A percentile compares a stretch with the other conserved stretches of the same genome.
phyloP scores from a whole-genome alignment of 1,139 yeast genomes.

The Scheffersomyces lignicola region DNA sequence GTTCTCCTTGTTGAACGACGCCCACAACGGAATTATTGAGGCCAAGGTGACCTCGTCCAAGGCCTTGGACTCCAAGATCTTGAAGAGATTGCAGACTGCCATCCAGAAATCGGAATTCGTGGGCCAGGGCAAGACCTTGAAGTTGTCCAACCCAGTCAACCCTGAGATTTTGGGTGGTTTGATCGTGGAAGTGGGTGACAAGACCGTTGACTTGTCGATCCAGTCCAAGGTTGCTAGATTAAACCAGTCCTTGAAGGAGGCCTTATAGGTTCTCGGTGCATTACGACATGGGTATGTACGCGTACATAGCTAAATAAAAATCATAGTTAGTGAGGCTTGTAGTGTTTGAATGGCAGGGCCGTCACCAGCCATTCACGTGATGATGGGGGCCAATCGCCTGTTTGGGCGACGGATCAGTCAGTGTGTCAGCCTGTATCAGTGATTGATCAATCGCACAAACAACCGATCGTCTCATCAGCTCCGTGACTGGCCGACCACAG shows the following conservation, averaged over 20 bases:
- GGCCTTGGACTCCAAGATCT: slow-evolving; percentile 79
- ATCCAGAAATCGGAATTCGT: slow-evolving; percentile 78
- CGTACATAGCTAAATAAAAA: too few species aligned
- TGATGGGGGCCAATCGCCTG: too few species aligned
- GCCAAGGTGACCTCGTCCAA: slow-evolving; percentile 90
- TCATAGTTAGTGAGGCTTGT: too few species aligned
- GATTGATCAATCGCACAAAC: too few species aligned
- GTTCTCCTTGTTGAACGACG: slow-evolving; percentile 79
- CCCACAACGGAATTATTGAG: slow-evolving; percentile 88
- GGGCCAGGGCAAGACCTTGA: slow-evolving; percentile 83
- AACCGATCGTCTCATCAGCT: too few species aligned
- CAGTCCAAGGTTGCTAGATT: slow-evolving; percentile 82
- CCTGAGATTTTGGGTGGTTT: slow-evolving; percentile 95
- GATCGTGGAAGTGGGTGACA: slow-evolving; percentile 94
- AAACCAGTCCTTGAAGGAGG: slow-evolving; percentile 84
- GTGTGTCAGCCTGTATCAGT: too few species aligned
- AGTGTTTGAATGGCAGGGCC: too few species aligned
- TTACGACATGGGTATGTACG: too few species aligned
- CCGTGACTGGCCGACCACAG: too few species aligned
- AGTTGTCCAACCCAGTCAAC: slow-evolving; percentile 77
- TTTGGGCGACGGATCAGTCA: too few species aligned
- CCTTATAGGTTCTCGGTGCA: slow-evolving; percentile 67
- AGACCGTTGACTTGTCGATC: slow-evolving; percentile 91
- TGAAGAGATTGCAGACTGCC: slow-evolving; percentile 78
- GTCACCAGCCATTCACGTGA: too few species aligned